Conservation (phyloP, 176 grass and related monocot species). For the Eremochloa ophiuroides region DNA sequence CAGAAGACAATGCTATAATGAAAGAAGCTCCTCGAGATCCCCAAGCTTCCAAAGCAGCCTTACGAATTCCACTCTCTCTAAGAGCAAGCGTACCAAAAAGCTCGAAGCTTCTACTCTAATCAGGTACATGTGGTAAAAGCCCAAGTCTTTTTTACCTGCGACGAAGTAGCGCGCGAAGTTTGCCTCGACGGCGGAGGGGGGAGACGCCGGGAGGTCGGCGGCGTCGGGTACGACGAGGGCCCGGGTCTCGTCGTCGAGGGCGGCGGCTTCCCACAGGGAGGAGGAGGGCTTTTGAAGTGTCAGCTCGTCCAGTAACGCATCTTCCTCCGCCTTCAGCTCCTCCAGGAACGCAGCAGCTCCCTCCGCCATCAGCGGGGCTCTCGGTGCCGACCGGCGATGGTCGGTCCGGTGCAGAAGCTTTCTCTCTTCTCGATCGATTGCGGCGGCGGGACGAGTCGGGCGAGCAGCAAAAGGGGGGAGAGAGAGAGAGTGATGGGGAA, state of each 20-base stretch:
- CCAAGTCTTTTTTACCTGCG: slow-evolving; percentile 15
- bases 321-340: too few relatives aligned
- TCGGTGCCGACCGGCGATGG: not conserved
- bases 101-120: not conserved
- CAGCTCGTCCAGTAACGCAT: too few relatives aligned
- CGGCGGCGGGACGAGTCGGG: not conserved
- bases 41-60: not conserved
- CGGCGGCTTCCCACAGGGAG: not conserved
- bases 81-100: not conserved
- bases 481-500: not conserved
- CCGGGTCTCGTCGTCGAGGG: slow-evolving; percentile 42
- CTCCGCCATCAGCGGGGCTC: slow-evolving; percentile 1
- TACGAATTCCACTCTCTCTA: not conserved
- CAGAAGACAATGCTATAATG: not conserved
- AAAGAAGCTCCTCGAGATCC: not conserved
- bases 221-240: slow-evolving; percentile 53
- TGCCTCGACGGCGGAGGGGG: slow-evolving; percentile 65
- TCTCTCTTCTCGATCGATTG: not conserved
- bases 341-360: not conserved
- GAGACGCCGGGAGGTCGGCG: slow-evolving; percentile 46
- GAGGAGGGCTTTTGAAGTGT: not conserved
- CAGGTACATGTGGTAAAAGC: not conserved
- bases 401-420: not conserved
- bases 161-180: slow-evolving; percentile 72
- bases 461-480: too few relatives aligned